phyloP scores from a whole-genome alignment of 225 moss, liverwort and hornwort species.

The Climacium dendroides region DNA sequence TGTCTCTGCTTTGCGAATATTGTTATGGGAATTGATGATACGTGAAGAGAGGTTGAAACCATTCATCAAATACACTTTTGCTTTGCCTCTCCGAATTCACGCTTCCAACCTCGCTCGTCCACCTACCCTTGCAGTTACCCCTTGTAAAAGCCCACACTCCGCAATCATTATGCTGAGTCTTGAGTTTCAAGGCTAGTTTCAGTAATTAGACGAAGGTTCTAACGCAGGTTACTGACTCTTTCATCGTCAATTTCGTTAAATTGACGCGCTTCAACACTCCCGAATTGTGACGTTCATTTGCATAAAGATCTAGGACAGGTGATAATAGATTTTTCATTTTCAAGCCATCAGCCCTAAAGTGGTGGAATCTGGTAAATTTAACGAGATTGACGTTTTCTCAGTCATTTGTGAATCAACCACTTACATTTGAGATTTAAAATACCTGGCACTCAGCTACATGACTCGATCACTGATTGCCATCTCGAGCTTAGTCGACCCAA shows the following conservation, averaged over 20 bases:
- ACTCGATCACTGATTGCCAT: neutral
- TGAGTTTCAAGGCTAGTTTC: neutral
- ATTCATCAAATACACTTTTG: neutral
- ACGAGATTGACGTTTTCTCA: neutral
- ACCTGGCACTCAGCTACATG: neutral
- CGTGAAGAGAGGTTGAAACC: neutral
- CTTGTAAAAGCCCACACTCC: neutral
- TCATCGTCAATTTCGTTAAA: neutral
- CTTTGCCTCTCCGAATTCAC: neutral
- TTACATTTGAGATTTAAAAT: neutral
- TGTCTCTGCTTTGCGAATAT: neutral
- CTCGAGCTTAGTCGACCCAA: neutral
- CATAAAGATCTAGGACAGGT: neutral
- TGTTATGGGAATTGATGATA: neutral
- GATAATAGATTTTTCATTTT: too few relatives aligned
- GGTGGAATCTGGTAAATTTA: neutral
- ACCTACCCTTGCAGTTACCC: neutral
- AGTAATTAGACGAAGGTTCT: neutral
- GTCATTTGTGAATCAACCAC: neutral
- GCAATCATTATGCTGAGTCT: neutral
- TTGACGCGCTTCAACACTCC: neutral
- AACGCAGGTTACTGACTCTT: neutral
- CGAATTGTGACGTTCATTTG: neutral
- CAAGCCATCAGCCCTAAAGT: too few relatives aligned
- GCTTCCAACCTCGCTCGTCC: neutral